A percentile compares a stretch with the other conserved stretches of the same genome.
These are phyloP conservation scores for Cicer arietinum DNA, from an alignment of 306 rosid genomes.

Conservation along the genomic window DNA sequence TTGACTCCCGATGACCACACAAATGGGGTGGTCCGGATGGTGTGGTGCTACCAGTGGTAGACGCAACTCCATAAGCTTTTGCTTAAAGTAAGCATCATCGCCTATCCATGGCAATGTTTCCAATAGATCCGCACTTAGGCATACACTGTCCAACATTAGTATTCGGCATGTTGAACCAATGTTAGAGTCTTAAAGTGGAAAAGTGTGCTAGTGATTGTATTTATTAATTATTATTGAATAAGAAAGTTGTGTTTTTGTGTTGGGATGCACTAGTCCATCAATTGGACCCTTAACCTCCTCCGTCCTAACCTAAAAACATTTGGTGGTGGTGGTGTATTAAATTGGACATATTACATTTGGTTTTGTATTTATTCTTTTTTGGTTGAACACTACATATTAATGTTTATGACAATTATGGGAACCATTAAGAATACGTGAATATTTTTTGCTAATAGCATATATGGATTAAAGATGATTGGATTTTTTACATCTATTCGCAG, in stretches of 20 bases:
- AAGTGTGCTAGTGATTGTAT: background rate
- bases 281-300: background rate
- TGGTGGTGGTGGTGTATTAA: background rate
- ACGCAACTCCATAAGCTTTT: background rate
- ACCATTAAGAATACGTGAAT: background rate
- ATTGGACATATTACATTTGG: background rate
- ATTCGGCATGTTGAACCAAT: background rate
- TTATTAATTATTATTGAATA: background rate
- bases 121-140: background rate
- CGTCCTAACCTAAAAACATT: background rate
- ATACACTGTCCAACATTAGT: background rate
- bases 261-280: background rate
- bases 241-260: background rate
- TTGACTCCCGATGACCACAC: background rate
- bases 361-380: background rate
- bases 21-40: background rate
- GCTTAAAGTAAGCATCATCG: background rate
- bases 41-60: background rate
- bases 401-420: conserved; percentile 22
- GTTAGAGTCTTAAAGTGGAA: background rate
- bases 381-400: conserved; percentile 26
- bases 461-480: background rate
- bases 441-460: conserved; percentile 10
- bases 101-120: background rate
- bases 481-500: background rate